A percentile compares a stretch with the other conserved stretches of the same genome.
Evolutionary conservation across 73 alveolate species (phyloP).

Genomic region (Paramecium pentaurelia): DNA sequence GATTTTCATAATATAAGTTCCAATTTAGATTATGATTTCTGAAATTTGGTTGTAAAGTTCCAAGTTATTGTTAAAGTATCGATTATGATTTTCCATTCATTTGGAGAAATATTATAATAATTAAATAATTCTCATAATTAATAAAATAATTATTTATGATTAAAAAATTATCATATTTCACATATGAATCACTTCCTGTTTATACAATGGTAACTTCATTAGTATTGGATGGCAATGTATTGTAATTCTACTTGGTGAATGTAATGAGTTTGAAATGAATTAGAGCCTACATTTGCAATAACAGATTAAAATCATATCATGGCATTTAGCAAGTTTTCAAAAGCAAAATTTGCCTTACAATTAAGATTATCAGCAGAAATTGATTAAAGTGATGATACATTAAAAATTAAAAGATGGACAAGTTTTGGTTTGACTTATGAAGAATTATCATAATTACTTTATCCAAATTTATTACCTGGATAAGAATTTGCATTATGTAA

Average conservation of each 20-base stretch:
- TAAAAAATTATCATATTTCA: neutral
- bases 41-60: neutral
- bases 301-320: neutral
- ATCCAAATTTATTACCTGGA: neutral
- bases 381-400: neutral
- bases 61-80: neutral
- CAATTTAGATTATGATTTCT: neutral
- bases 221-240: neutral
- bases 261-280: neutral
- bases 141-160: neutral
- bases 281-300: slow-evolving; percentile 2
- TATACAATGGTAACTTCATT: neutral
- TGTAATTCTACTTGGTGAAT: neutral
- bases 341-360: neutral
- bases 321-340: neutral
- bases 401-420: neutral
- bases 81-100: neutral
- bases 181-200: neutral
- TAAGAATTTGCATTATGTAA: neutral
- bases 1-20: neutral
- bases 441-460: neutral
- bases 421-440: neutral
- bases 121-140: neutral
- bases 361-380: neutral
- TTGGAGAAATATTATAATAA: neutral